Evolutionary conservation across 208 protist genomes (phyloP).

Genomic region (Acanthamoeba triangularis): DNA sequence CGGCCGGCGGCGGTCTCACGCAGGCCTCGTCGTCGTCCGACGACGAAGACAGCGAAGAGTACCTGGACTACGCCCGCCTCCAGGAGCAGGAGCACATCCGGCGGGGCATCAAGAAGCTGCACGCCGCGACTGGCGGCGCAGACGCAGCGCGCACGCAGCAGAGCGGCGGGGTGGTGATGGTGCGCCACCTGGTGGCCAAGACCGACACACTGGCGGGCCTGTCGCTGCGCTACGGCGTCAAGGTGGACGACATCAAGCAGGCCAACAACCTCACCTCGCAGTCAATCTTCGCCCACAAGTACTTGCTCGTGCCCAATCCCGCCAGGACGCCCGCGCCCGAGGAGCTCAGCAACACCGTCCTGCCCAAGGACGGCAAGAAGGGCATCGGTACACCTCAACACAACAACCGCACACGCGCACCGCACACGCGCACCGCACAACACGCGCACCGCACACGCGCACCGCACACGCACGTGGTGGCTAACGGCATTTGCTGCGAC

Average conservation of each 20-base stretch:
- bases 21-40: background rate
- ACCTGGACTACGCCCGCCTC: background rate
- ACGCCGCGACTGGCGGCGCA: background rate
- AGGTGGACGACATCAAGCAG: constrained; percentile 69
- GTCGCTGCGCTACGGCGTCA: constrained; percentile 40
- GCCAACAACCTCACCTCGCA: constrained; percentile 63
- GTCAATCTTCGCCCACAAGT: constrained; percentile 61
- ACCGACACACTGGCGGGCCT: constrained; percentile 38
- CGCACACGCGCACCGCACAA: background rate
- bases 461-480: too few species aligned
- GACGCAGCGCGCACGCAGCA: background rate
- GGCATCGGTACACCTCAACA: constrained; percentile 14
- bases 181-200: constrained; percentile 20
- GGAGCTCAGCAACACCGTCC: background rate
- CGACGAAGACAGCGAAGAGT: background rate
- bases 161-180: background rate
- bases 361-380: constrained; percentile 48
- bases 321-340: background rate
- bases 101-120: background rate
- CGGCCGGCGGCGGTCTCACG: background rate
- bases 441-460: too few species aligned
- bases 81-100: background rate
- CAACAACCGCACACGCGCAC: background rate
- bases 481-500: background rate
- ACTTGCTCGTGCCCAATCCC: constrained; percentile 43